Base-by-base conservation (phyloP, 1,139 yeast genomes). In the Lodderomyces margitis region DNA sequence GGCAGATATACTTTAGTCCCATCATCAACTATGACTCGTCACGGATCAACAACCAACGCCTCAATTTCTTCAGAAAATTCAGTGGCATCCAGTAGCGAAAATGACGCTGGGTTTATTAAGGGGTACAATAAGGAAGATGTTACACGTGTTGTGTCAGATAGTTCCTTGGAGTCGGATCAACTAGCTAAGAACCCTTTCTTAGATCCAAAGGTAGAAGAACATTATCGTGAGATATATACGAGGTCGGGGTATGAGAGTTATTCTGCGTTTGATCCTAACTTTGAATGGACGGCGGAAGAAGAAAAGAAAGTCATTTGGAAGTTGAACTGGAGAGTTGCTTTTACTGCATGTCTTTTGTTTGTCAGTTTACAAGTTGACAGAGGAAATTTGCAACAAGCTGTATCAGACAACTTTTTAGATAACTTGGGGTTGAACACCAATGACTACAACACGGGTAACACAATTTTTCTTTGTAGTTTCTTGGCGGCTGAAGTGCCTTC, bases 401-500 rank as follows among this genome's bases (percentile, higher is more conserved):
- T 64, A 2, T 55, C 67, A 3, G 70, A 64, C 47, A 58, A 62
- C 40, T 49, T 66, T 39, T 52, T 66, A 37, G 47, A 45, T 9
- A 66, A 66, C 37, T 52, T 65, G 46, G 49, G 50, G 2, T 45
- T 66, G 43, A 55, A 57, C 25, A 63, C 66, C 19, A 54, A 63
- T 46, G 62, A 64, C 46, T 63, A 59, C 45, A 66, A 66, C 40
- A 48, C 55, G 12, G 70, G 69, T 6, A 57, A 58, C 45, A 63
- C 68, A 5, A 54, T 65, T 15, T 59, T 57, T 43, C 53, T 55
- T 35, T 56, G 59, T 19, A 47, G 58, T 15, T 64, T 65, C 43
- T 53, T 65, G 38, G 36, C 56, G 5, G 66, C 66, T 5, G 70
- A 65, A 49, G 52, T 64, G 20, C 70, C 70, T 3, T 62, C 67